A percentile compares a stretch with the other conserved stretches of the same genome.
These are phyloP conservation scores for Ceratobasidium theobromae DNA, from an alignment of 1,284 basidiomycete genomes.

Conservation along the genomic window DNA sequence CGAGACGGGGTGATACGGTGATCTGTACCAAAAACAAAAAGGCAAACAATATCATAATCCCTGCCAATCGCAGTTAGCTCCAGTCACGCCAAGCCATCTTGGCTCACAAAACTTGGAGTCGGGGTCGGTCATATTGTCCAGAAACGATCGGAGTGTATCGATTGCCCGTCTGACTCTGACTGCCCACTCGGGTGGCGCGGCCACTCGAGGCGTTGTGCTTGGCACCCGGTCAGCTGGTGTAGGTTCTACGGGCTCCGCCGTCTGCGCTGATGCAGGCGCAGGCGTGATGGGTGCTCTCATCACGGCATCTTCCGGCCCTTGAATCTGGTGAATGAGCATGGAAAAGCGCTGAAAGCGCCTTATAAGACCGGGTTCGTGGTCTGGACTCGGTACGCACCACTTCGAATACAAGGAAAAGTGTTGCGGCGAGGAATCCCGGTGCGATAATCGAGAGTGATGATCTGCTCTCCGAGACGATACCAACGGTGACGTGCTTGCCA, in stretches of 20 bases:
- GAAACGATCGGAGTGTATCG: slow-evolving; percentile 11
- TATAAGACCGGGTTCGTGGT: not conserved
- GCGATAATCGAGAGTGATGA: slow-evolving; percentile 76
- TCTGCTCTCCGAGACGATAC: slow-evolving; percentile 75
- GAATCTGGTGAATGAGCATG: slow-evolving; percentile 75
- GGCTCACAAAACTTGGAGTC: slow-evolving; percentile 69
- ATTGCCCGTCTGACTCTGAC: slow-evolving; percentile 13
- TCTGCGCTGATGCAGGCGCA: slow-evolving; percentile 30
- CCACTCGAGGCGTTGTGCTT: slow-evolving; percentile 39
- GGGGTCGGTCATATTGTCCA: slow-evolving; percentile 50
- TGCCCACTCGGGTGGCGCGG: slow-evolving; percentile 29
- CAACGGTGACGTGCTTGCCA: slow-evolving; percentile 71
- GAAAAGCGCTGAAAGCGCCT: slow-evolving; percentile 69
- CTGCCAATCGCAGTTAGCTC: slow-evolving; percentile 44
- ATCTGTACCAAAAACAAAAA: slow-evolving; percentile 71
- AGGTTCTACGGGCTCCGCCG: slow-evolving; percentile 34
- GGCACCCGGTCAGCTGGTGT: slow-evolving; percentile 34
- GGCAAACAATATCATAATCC: slow-evolving; percentile 65
- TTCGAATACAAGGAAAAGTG: slow-evolving; percentile 66
- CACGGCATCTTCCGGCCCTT: slow-evolving; percentile 69
- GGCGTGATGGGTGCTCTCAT: slow-evolving; percentile 38
- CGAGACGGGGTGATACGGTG: slow-evolving; percentile 68
- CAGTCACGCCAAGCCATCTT: slow-evolving; percentile 13
- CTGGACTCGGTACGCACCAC: slow-evolving; percentile 52
- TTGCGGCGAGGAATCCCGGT: slow-evolving; percentile 75